These are phyloP conservation scores for Vachellia collinsii DNA, from an alignment of 306 rosid species.

Conservation along the genomic window DNA sequence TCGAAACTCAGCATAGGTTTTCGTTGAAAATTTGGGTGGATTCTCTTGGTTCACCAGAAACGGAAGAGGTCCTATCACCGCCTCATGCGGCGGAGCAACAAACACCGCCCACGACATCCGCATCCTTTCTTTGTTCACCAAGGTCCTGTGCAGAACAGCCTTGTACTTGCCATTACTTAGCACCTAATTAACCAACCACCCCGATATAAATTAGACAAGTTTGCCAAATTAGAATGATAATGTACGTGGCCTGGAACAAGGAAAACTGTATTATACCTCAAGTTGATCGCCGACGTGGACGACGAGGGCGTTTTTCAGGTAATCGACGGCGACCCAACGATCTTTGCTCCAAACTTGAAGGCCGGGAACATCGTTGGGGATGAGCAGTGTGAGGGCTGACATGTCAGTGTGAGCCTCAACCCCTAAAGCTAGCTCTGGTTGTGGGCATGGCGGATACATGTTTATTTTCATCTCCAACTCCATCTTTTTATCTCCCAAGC, in stretches of 20 bases:
- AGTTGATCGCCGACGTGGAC: constrained; percentile 72
- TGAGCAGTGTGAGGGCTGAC: constrained; percentile 62
- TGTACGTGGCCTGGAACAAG: too few species aligned
- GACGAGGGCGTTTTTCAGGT: constrained; percentile 50
- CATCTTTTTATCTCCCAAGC: constrained; percentile 51
- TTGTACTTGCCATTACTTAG: constrained; percentile 69
- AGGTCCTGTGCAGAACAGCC: constrained; percentile 68
- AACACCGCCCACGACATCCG: constrained; percentile 80
- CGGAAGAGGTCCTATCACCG: constrained; percentile 54
- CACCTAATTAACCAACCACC: constrained; percentile 35
- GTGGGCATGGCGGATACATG: constrained; percentile 70
- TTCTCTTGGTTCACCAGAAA: constrained; percentile 43
- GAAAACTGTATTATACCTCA: constrained; percentile 42
- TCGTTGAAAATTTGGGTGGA: constrained; percentile 59
- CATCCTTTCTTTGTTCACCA: constrained; percentile 62
- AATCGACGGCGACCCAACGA: constrained; percentile 58
- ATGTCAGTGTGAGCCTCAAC: constrained; percentile 81
- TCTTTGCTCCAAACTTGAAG: constrained; percentile 60
- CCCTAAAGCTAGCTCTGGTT: constrained; percentile 36
- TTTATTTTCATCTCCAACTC: constrained; percentile 75
- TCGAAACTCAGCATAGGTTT: constrained; percentile 60
- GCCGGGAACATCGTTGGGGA: constrained; percentile 62
- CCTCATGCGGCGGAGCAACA: constrained; percentile 51
- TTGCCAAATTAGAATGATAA: too few species aligned
- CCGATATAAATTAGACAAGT: too few species aligned